Evolutionary conservation across 495 filamentous ascomycete genomes (phyloP), one percentile per base, ranked within the genome.

Genomic region (Neurospora tetraspora): DNA sequence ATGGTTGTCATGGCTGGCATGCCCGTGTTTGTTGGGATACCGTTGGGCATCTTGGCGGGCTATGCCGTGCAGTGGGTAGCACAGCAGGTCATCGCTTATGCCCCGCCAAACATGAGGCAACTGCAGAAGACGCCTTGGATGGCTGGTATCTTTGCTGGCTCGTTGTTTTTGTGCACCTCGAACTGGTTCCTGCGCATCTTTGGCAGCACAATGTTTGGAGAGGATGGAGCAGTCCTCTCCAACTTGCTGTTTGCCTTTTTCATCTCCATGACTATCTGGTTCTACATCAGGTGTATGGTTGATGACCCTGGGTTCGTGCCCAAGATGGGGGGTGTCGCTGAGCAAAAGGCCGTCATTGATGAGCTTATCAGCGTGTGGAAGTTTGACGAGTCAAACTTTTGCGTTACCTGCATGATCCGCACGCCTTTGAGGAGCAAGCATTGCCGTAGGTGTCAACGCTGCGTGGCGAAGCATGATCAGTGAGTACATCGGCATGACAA

Each of bases 401-500:
- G 96, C 79, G 90, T 96, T 38, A 86, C 87, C 39, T 99, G 96
- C 82, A 97, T 98, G 94, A 90, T 96, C 70, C 87, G 96, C 70
- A 94, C 89, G 79, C 96, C 96, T 7, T 82, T 98, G 70, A 88
- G 96, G 69, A 97, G 94, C 84, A 98, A 97, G 85, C 96, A 99
- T 82, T 99, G 96, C 83, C 91, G 90, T 77, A 87, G 91, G 74
- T 99, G 96, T 77, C 88, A 90, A 72, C 93, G 96, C 69, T 99
- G 96, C 81, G 90, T 99, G 74, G 93, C 96, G 38, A 97, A 96
- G 82, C 92, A 98, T 81, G 96, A 99, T 78, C 96, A 99, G 95
- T 97, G 83, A 85, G 94, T 80, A 39, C 68, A 45, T 27, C 39
- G n/a, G 11, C 6, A 31, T 37, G 14, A 31, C 70, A 61, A 39